Evolutionary conservation across 2,329 filamentous ascomycete species (phyloP).

Genomic region (Alternaria infectoria): DNA sequence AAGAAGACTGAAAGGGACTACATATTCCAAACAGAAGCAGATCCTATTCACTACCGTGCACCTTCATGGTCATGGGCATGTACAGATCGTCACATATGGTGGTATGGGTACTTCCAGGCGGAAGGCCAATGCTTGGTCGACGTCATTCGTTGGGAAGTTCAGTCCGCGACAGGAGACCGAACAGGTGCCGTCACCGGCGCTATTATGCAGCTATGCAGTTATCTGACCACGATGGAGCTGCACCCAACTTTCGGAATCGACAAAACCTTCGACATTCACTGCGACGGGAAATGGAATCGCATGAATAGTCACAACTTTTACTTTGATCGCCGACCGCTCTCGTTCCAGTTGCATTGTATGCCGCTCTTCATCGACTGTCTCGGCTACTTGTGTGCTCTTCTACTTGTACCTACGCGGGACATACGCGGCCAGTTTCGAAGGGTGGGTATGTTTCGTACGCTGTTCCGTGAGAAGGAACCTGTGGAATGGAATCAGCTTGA

Average conservation of each 20-base stretch:
- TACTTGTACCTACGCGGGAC: not conserved
- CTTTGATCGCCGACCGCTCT: not conserved
- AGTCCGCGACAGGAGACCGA: not conserved
- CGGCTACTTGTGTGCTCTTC: too few relatives aligned
- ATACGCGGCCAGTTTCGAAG: not conserved
- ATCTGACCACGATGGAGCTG: not conserved
- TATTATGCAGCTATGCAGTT: not conserved
- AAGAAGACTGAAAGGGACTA: too few relatives aligned
- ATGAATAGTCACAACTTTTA: not conserved
- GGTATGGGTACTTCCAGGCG: fast-evolving
- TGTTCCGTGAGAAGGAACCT: too few relatives aligned
- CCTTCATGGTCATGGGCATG: not conserved
- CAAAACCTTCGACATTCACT: not conserved
- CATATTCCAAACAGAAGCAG: not conserved
- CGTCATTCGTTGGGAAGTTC: not conserved
- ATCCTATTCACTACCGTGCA: not conserved
- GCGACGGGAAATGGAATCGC: not conserved
- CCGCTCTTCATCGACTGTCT: not conserved
- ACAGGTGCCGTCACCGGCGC: not conserved
- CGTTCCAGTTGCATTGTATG: not conserved
- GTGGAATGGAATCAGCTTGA: not conserved
- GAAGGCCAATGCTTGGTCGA: not conserved
- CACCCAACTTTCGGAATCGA: not conserved
- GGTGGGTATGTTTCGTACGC: not conserved
- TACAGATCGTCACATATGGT: not conserved